Percentiles rank a stretch among this genome's conserved stretches.
Evolutionary conservation across 192 early-diverging fungal genomes (phyloP).

Genomic region (Coemansia sp.): DNA sequence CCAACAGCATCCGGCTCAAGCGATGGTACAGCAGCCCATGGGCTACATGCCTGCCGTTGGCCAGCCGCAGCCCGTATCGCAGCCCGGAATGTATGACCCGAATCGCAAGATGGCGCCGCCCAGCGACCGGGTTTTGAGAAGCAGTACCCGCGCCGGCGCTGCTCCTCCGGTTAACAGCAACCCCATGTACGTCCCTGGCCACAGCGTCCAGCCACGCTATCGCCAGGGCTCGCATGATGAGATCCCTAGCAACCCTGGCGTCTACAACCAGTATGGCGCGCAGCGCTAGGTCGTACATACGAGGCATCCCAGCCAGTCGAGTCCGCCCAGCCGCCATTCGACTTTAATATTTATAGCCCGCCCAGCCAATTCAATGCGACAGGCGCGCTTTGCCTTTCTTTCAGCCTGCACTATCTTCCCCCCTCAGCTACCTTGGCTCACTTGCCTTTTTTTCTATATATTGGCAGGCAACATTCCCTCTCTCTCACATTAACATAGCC

Average conservation of each 20-base stretch:
- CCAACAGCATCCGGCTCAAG: constrained; percentile 34
- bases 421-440: background rate
- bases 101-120: constrained; percentile 31
- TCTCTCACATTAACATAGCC: background rate
- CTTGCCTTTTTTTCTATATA: constrained; percentile 7
- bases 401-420: constrained; percentile 8
- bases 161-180: constrained; percentile 16
- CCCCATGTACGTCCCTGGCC: constrained; percentile 13
- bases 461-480: background rate
- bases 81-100: constrained; percentile 40
- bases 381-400: background rate
- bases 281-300: constrained; percentile 13
- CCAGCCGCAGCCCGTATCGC: constrained; percentile 23
- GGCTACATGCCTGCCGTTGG: constrained; percentile 39
- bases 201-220: constrained; percentile 34
- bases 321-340: background rate
- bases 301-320: background rate
- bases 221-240: constrained; percentile 44
- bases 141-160: constrained; percentile 33
- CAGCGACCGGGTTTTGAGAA: constrained; percentile 49
- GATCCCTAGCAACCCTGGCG: constrained; percentile 18
- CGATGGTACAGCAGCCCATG: constrained; percentile 28
- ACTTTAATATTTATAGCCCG: background rate
- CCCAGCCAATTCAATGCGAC: background rate
- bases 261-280: constrained; percentile 28